These are phyloP conservation scores for Funneliformis geosporum DNA, from an alignment of 192 early-diverging fungal genomes.

Conservation along the genomic window DNA sequence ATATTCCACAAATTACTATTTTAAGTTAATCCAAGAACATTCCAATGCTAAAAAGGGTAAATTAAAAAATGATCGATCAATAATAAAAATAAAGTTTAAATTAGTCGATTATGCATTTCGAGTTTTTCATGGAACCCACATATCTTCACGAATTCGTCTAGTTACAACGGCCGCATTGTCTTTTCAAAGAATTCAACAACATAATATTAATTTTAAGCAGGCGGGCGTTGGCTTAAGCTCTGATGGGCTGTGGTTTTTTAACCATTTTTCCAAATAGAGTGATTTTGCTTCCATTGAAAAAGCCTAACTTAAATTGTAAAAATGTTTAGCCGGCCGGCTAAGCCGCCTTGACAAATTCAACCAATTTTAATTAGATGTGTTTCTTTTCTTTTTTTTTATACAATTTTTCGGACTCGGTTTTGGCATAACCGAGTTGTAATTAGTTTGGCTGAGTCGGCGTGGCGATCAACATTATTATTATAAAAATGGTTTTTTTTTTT, in stretches of 20 bases:
- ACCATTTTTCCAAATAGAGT: neutral
- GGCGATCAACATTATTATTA: neutral
- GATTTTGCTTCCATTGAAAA: neutral
- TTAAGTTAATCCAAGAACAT: too few relatives aligned
- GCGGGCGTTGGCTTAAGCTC: neutral
- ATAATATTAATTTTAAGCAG: too few relatives aligned
- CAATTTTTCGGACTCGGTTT: neutral
- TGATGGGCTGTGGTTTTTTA: neutral
- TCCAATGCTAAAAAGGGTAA: too few relatives aligned
- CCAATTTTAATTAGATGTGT: neutral
- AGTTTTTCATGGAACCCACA: too few relatives aligned
- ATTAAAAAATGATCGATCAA: too few relatives aligned
- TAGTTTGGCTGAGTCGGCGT: neutral
- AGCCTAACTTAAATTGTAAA: neutral
- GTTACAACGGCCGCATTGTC: too few relatives aligned
- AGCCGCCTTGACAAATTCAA: neutral
- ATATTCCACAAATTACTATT: too few relatives aligned
- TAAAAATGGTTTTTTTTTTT: neutral
- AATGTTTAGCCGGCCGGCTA: neutral
- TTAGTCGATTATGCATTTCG: too few relatives aligned
- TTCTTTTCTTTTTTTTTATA: neutral
- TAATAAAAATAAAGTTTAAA: too few relatives aligned
- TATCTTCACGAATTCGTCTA: too few relatives aligned
- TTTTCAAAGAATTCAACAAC: too few relatives aligned
- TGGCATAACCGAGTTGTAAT: neutral